Conservation (phyloP, 2,329 filamentous ascomycete genomes). For the Cladophialophora bantiana region DNA sequence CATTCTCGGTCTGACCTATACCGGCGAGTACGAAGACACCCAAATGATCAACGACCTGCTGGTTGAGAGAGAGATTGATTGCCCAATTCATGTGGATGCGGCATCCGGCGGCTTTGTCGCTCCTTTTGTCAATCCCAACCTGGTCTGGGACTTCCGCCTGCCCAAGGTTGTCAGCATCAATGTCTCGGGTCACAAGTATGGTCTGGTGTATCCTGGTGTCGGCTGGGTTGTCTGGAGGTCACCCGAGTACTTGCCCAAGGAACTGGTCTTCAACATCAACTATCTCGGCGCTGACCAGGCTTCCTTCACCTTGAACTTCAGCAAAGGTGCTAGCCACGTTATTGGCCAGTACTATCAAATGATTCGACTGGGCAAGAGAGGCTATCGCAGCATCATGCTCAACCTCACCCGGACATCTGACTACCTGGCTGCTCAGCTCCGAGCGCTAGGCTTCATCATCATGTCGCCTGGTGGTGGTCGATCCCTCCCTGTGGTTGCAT, state of each 20-base stretch:
- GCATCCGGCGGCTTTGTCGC: conserved; percentile 92
- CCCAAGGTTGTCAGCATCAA: conserved; percentile 93
- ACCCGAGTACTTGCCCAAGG: conserved; percentile 81
- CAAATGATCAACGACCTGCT: conserved; percentile 91
- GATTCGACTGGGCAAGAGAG: conserved; percentile 90
- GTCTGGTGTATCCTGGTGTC: conserved; percentile 83
- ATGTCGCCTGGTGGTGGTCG: conserved; percentile 80
- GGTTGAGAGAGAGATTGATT: conserved; percentile 74
- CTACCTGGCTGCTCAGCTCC: conserved; percentile 77
- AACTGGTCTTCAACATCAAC: conserved; percentile 99
- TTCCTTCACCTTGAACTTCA: conserved; percentile 97
- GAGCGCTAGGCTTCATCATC: conserved; percentile 81
- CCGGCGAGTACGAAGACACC: conserved; percentile 93
- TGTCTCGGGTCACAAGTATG: conserved; percentile 89
- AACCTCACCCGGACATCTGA: conserved; percentile 91
- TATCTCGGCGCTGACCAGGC: conserved; percentile 95
- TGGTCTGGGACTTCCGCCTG: conserved; percentile 91
- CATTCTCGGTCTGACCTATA: conserved; percentile 93
- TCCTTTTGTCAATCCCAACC: conserved; percentile 82
- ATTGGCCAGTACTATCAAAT: conserved; percentile 98
- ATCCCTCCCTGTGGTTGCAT: conserved; percentile 88
- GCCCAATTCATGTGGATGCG: conserved; percentile 91
- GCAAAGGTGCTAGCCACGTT: conserved; percentile 90
- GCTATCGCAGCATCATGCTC: conserved; percentile 91
- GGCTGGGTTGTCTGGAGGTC: conserved; percentile 93